Evolutionary conservation across 2,329 filamentous ascomycete species (phyloP).

Genomic region (Hypoxylon sp.): DNA sequence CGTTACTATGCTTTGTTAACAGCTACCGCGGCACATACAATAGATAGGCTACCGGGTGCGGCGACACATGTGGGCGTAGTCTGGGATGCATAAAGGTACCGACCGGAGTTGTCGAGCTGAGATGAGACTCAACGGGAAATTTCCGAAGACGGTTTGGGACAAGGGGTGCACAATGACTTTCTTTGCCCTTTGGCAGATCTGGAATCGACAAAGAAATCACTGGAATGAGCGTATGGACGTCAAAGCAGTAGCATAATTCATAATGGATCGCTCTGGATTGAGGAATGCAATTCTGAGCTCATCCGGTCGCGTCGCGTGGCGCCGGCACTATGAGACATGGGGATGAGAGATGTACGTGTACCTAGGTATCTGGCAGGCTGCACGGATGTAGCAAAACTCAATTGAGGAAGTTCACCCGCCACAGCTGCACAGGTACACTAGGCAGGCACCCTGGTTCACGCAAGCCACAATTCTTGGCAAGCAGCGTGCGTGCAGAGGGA

Average conservation of each 20-base stretch:
- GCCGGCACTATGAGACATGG: slow-evolving; percentile 4
- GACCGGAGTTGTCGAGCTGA: slow-evolving; percentile 42
- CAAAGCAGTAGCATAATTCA: slow-evolving; percentile 15
- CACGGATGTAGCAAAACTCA: neutral
- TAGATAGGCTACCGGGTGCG: slow-evolving; percentile 46
- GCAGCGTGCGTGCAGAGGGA: neutral
- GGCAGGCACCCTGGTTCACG: too few species aligned
- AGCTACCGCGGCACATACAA: slow-evolving; percentile 12
- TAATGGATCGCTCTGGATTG: slow-evolving; percentile 18
- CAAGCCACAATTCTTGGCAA: slow-evolving; percentile 33
- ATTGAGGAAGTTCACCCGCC: slow-evolving; percentile 25
- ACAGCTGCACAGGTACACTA: neutral
- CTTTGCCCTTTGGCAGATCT: slow-evolving; percentile 28
- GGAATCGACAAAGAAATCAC: slow-evolving; percentile 36
- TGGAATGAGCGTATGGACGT: slow-evolving; percentile 36
- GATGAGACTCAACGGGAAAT: slow-evolving; percentile 36
- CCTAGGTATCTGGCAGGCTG: neutral
- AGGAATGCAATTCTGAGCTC: slow-evolving; percentile 27
- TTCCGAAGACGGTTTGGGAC: slow-evolving; percentile 49
- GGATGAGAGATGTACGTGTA: slow-evolving; percentile 1
- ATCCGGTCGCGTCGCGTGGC: slow-evolving; percentile 43
- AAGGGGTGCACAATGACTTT: slow-evolving; percentile 44
- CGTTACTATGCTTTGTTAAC: slow-evolving; percentile 45
- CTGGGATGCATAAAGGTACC: slow-evolving; percentile 46
- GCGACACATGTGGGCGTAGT: slow-evolving; percentile 37